Evolutionary conservation across 164 flowering plant species (phyloP), one percentile per base, ranked within the genome.

Genomic region (Dillenia turbinata): DNA sequence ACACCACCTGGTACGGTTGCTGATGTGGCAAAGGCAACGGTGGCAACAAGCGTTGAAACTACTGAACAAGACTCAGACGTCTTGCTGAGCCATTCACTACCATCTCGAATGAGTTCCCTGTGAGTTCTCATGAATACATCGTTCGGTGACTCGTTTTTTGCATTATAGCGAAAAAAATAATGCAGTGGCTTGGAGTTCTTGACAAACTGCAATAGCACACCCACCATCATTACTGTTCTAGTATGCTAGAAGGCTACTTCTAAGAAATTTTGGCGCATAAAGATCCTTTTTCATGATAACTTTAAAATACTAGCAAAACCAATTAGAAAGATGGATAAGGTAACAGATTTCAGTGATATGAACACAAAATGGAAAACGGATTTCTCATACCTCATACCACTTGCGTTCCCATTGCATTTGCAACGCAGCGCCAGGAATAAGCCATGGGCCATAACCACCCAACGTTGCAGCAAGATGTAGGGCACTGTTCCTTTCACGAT

Each of bases 371-470:
- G 13, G n/a, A 48, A 14, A 24, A 52, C 44, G 33, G 8, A 3
- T 33, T 12, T 4, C 40, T 2, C 49, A 40, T 57, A 79, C 85
- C 83, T 79, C 51, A 53, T 54, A 79, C 86, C 86, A 82, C 67
- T 73, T 79, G 63, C 71, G 58, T 61, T 82, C 81, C 79, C 80
- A 79, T 56, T 75, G 81, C 83, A 82, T 75, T 52, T 79, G 80
- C 44, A 79, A 43, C 2, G 86, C 81, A 44, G 78, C 73, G 0
- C 82, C 83, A 7, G 82, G 78, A 52, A 76, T 75, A 7, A 49
- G 78, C 85, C 86, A 76, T 4, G 86, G 86, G 22, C 56, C 56
- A 17, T 78, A 12, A 9, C 57, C 51, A 44, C 73, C 72, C 0
- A 70, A 46, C 43, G 10, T 69, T 2, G 80, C 82, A 0, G 84